Conservation (phyloP, 192 early-diverging fungal species). For the Coemansia brasiliensis region DNA sequence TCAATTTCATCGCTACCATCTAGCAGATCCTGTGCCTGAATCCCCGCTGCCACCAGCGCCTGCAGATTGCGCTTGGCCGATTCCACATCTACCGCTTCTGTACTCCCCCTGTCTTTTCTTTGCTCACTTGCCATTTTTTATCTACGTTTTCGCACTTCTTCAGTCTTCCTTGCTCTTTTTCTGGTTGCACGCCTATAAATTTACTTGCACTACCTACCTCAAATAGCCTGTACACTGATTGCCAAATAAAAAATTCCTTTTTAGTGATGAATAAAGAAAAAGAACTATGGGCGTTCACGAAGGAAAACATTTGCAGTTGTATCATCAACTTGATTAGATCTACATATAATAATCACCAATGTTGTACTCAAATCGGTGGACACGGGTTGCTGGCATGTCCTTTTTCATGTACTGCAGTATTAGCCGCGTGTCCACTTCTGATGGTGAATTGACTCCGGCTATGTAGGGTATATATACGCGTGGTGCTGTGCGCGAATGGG, state of each 20-base stretch:
- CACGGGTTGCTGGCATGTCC: constrained; percentile 40
- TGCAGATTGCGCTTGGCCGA: constrained; percentile 49
- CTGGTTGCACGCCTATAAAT: too few species aligned
- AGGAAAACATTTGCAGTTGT: too few species aligned
- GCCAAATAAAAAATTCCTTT: too few species aligned
- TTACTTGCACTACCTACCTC: too few species aligned
- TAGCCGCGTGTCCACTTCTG: constrained; percentile 49
- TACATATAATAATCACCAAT: constrained; percentile 24
- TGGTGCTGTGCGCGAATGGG: constrained; percentile 26
- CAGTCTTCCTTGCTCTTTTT: too few species aligned
- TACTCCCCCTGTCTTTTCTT: too few species aligned
- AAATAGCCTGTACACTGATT: too few species aligned
- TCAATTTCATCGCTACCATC: constrained; percentile 17
- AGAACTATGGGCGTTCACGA: too few species aligned
- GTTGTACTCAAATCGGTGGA: constrained; percentile 53
- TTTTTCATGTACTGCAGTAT: constrained; percentile 50
- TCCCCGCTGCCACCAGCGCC: constrained; percentile 46
- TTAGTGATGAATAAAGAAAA: too few species aligned
- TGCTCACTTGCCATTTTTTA: too few species aligned
- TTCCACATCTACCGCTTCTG: constrained; percentile 32
- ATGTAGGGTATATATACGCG: constrained; percentile 50
- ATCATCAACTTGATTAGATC: too few species aligned
- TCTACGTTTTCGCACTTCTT: too few species aligned
- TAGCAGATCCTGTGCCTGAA: constrained; percentile 42
- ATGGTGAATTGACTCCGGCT: constrained; percentile 31